Evolutionary conservation across 495 filamentous ascomycete species (phyloP), one percentile per base, ranked within the genome.

Genomic region (Aspergillus affinis): DNA sequence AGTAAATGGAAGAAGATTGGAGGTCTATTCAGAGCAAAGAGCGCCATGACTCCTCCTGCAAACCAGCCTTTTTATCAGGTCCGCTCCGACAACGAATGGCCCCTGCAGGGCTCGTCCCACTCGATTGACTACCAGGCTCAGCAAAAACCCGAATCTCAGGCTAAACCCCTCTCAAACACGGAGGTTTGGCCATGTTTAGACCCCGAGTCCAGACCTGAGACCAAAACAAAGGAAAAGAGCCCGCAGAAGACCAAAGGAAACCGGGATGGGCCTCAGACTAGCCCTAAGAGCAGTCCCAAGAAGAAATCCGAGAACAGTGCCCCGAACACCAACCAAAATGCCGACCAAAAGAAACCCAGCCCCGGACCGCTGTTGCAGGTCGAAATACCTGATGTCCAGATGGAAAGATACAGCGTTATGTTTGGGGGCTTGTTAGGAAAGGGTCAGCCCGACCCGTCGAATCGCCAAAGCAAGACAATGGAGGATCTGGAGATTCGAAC

Each of bases 361-460:
- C 53, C 21, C 15, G 64, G 56, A 9, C 71, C 69, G 0, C 45
- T 82, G 15, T 75, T 98, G 36, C 81, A 91, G 57, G 83, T 97
- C 7, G 85, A 94, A 36, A 95, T 98, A 44, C 93, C 93, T 0
- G 79, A 82, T 36, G 81, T 90, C 46, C 79, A 91, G 54, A 80
- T 98, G 80, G 93, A 97, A 68, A 80, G 93, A 21, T 98, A 97
- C 62, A 96, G 91, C 59, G 84, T 98, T 53, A 97, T 98, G 93
- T 98, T 98, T 72, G 84, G 88, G 50, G 86, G 82, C 48, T 81
- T 97, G 9, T 78, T 97, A 52, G 69, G 81, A 55, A 78, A 78
- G 48, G 67, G 65, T 45, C 65, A 77, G 66, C 71, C 79, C 55
- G 69, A 72, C 15, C 75, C 90, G 27, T 75, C 91, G 52, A 81